Evolutionary conservation across 2,329 filamentous ascomycete genomes (phyloP), one percentile per base, ranked within the genome.

Genomic region (Septoria linicola): DNA sequence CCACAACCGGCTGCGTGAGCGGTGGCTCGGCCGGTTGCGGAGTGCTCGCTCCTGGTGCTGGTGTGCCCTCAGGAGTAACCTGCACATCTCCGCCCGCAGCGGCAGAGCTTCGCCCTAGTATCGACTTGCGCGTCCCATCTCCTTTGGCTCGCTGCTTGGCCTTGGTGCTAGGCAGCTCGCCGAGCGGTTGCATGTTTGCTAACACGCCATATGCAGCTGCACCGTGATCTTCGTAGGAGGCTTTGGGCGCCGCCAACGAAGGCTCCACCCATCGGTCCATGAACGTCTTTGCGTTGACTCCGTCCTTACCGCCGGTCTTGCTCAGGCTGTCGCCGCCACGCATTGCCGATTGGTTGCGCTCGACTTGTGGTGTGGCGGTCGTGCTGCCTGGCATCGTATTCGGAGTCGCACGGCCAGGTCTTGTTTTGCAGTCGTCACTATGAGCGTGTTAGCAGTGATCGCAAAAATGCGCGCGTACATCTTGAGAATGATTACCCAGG

Each of bases 111-210:
- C 70, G 73, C 50, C 66, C 66, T 52, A 73, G 53, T 25, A 70
- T 61, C 20, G 68, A 69, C 48, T 73, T 72, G 44, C 72, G 70
- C 17, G 69, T 67, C 39, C 69, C 70, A 42, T 75, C 71, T 23
- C 68, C 66, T 63, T 75, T 79, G 52, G 77, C 68, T 59, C 78
- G 76, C 55, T 75, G 74, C 72, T 83, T 82, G 59, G 83, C 75
- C 66, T 82, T 79, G 41, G 78, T 72, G 17, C 77, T 78, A 10
- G 90, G 90, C 60, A 84, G 76, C 48, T 83, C 79, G 34, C 90
- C 90, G 49, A 96, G 73, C 20, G 90, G 85, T 46, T 84, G 84
- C 90, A 95, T 95, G 63, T 85, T 85, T 70, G 88, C 85, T 52
- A 95, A 76, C 14, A 95, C 87, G 58, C 88, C 88, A 42, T 63